Base-by-base conservation (phyloP, 129 eudicot genomes). In the Tagetes patula region DNA sequence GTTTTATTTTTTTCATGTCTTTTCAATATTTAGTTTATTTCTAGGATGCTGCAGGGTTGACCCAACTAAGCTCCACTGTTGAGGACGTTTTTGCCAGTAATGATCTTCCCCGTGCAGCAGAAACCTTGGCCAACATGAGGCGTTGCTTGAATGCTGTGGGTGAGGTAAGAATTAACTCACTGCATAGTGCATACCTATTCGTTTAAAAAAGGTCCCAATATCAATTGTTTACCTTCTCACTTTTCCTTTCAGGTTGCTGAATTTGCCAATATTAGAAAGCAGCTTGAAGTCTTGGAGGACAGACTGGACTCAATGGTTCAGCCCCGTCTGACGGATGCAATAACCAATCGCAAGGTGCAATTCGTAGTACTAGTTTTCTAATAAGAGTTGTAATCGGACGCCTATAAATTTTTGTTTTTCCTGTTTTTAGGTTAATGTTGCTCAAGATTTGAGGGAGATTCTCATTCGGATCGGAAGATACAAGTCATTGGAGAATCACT, bases 81-180 rank as follows among this genome's bases (percentile, higher is more conserved):
- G 99, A 95, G 84, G 99, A 95, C 58, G 99, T 95, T 67, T 95
- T 95, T 85, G 91, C 97, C 47, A 95, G 96, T 66, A 96, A 96
- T 43, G 97, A 95, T 85, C 99, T 95, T 82, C 96, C 99, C n/a
- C 96, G 94, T 32, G 99, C 96, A 47, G 99, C 99, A 50, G 97
- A 95, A 61, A 95, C 99, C 20, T 80, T 95, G 83, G 99, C 99
- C 45, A 95, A 90, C 82, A 95, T 95, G 99, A 86, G 99, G 85
- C 96, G 89, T 76, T 90, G 99, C 80, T 84, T 95, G 82, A 79
- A 96, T 76, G 99, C 96, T 75, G 99, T 95, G 53, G 99, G 99
- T 47, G 97, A 95, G 96, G 99, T 90, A 77, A 79, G 63, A 10
- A 42, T 56, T 58, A 12, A 42, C 36, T 58, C 41, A 52, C 48